Evolutionary conservation across 768 basidiomycete species (phyloP).

Genomic region (Pisolithus microcarpus): DNA sequence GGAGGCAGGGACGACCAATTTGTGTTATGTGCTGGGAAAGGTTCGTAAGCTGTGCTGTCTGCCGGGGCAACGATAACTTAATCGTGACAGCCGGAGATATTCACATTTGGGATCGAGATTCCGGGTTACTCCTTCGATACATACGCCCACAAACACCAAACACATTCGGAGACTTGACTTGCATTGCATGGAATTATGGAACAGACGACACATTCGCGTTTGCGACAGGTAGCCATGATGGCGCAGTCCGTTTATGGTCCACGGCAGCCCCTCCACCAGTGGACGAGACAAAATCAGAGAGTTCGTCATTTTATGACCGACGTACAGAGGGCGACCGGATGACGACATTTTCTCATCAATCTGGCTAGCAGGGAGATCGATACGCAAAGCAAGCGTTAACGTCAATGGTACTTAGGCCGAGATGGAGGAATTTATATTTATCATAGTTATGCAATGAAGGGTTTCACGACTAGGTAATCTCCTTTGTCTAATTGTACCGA

Average conservation of each 20-base stretch:
- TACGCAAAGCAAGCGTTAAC: neutral
- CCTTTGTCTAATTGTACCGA: conserved; percentile 17
- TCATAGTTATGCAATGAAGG: conserved; percentile 9
- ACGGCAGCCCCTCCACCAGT: conserved; percentile 21
- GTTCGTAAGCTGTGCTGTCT: conserved; percentile 25
- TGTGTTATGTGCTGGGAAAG: conserved; percentile 72
- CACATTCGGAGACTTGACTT: conserved; percentile 56
- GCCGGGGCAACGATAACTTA: neutral
- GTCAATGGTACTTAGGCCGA: conserved; percentile 3
- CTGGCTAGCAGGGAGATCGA: conserved; percentile 13
- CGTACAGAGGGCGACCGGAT: conserved; percentile 17
- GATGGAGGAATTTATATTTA: conserved; percentile 16
- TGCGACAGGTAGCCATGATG: conserved; percentile 73
- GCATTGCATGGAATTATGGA: conserved; percentile 72
- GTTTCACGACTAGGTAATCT: conserved; percentile 6
- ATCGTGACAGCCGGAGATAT: conserved; percentile 60
- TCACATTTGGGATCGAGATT: conserved; percentile 82
- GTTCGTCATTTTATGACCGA: conserved; percentile 19
- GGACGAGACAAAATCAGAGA: conserved; percentile 17
- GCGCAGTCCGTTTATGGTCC: conserved; percentile 69
- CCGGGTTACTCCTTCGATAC: conserved; percentile 62
- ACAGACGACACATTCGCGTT: conserved; percentile 46
- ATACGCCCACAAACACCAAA: conserved; percentile 55
- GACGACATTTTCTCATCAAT: conserved; percentile 22
- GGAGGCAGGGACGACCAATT: conserved; percentile 75